These are phyloP conservation scores for Nicotiana otophora DNA, from an alignment of 257 asterid species.

Conservation along the genomic window DNA sequence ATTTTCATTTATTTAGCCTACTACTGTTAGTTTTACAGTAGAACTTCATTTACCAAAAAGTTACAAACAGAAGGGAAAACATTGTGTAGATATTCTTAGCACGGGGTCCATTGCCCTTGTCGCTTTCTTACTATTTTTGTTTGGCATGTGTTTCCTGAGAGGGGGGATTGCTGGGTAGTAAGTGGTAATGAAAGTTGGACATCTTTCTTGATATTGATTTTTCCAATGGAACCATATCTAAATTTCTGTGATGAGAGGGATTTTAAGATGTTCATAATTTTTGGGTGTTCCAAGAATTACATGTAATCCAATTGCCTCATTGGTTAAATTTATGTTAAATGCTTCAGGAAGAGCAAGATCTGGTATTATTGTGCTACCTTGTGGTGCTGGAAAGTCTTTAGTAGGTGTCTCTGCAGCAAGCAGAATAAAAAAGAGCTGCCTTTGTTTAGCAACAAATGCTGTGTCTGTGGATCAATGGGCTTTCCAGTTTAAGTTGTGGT, in stretches of 20 bases:
- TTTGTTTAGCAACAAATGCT: constrained; percentile 98
- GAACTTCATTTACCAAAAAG: not conserved
- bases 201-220: not conserved
- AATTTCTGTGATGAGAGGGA: not conserved
- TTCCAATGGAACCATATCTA: not conserved
- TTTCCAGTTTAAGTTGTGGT: constrained; percentile 94
- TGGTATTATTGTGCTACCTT: constrained; percentile 94
- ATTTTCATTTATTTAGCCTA: not conserved
- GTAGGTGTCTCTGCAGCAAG: constrained; percentile 98
- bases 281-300: not conserved
- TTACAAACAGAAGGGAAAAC: not conserved
- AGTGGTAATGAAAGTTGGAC: not conserved
- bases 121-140: not conserved
- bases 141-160: not conserved
- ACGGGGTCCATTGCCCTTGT: not conserved
- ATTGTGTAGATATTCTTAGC: not conserved
- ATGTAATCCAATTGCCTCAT: not conserved
- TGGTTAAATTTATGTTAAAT: constrained; percentile 7
- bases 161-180: not conserved
- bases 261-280: not conserved
- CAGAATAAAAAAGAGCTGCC: constrained; percentile 94
- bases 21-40: not conserved
- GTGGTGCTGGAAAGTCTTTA: constrained; percentile 99
- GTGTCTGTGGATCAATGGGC: constrained; percentile 99
- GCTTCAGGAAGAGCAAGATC: constrained; percentile 93